These are phyloP conservation scores for Vaccinium macrocarpon DNA, from an alignment of 148 eudicot species.

Conservation along the genomic window DNA sequence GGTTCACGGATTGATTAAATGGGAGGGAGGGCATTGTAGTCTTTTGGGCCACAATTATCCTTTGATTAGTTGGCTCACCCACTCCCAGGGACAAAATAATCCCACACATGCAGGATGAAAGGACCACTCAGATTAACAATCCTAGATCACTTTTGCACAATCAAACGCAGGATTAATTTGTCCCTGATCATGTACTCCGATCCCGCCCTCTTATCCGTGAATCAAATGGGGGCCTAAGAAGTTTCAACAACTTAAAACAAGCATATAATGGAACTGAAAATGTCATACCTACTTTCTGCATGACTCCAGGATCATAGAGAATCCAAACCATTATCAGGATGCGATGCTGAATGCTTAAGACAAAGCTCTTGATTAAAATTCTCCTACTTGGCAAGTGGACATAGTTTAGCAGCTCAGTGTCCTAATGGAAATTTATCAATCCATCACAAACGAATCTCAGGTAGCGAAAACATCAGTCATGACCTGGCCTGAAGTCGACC, in stretches of 20 bases:
- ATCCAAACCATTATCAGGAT: background rate
- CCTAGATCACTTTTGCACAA: background rate
- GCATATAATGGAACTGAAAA: background rate
- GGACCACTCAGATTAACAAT: background rate
- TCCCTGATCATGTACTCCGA: background rate
- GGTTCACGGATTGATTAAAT: background rate
- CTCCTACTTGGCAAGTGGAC: slow-evolving; percentile 1
- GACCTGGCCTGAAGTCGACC: background rate
- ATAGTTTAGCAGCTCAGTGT: background rate
- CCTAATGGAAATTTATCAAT: background rate
- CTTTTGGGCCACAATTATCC: background rate
- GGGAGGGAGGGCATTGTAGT: background rate
- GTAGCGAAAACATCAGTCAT: background rate
- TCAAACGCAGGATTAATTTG: slow-evolving; percentile 1
- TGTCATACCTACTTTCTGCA: background rate
- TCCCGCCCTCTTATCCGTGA: background rate
- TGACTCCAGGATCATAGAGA: slow-evolving; percentile 3
- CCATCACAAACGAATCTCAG: background rate
- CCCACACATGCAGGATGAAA: background rate
- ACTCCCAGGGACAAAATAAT: background rate
- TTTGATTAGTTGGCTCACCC: background rate
- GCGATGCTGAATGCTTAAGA: background rate
- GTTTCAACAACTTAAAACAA: background rate
- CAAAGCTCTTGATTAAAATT: background rate
- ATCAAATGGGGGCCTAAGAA: background rate